Evolutionary conservation across 768 basidiomycete species (phyloP).

Genomic region (Boletellus ananiceps): DNA sequence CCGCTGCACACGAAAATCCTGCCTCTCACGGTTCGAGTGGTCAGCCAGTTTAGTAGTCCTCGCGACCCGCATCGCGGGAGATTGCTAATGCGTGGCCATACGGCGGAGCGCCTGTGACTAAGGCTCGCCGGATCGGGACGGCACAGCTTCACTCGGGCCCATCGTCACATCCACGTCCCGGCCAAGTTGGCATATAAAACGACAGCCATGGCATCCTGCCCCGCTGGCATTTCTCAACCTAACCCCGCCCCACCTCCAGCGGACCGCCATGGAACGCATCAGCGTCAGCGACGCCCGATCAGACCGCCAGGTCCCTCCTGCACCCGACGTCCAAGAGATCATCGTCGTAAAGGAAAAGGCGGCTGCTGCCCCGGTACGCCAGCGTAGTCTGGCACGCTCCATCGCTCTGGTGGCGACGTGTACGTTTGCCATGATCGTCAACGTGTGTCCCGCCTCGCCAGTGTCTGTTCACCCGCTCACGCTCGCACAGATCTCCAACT

Average conservation of each 20-base stretch:
- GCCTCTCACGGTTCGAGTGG: background rate
- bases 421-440: constrained; percentile 37
- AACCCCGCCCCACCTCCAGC: background rate
- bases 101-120: background rate
- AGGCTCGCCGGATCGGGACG: background rate
- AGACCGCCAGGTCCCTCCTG: constrained; percentile 13
- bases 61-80: background rate
- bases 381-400: constrained; percentile 25
- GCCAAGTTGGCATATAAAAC: constrained; percentile 18
- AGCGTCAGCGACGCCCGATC: constrained; percentile 3
- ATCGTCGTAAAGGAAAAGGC: constrained; percentile 4
- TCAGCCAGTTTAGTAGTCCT: constrained; percentile 4
- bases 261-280: too few species aligned
- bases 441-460: constrained; percentile 22
- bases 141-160: background rate
- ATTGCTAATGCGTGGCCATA: background rate
- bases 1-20: background rate
- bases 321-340: constrained; percentile 4
- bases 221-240: background rate
- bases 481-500: constrained; percentile 25
- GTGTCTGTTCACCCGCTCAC: constrained; percentile 3
- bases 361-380: background rate
- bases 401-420: constrained; percentile 34
- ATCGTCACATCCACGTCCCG: background rate
- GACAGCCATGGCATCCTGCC: background rate